Conservation (phyloP, 345 rosid genomes). For the Eucalyptus camaldulensis region DNA sequence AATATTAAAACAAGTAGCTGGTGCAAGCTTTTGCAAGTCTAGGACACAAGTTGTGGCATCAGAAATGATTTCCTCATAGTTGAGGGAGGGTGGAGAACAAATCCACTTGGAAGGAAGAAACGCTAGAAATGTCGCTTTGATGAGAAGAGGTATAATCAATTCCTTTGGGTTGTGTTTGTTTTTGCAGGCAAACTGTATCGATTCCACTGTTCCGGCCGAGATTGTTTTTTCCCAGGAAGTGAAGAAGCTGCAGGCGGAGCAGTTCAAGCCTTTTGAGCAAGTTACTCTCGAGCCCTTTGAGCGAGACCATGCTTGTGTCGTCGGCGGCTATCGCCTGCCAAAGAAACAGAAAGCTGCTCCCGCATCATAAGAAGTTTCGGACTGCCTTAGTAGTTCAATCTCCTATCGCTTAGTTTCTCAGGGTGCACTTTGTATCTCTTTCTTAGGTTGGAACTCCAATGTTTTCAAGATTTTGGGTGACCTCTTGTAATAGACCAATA, state of each 20-base stretch:
- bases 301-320: conserved; percentile 95
- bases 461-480: neutral
- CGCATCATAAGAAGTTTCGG: neutral
- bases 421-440: neutral
- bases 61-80: neutral
- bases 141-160: neutral
- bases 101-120: neutral
- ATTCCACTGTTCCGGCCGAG: conserved; percentile 83
- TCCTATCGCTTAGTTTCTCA: neutral
- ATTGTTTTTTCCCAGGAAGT: conserved; percentile 81
- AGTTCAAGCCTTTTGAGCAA: conserved; percentile 83
- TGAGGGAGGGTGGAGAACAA: neutral
- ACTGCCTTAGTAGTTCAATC: neutral
- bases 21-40: neutral
- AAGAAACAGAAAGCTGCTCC: conserved; percentile 58
- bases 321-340: conserved; percentile 78
- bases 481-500: neutral
- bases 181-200: conserved; percentile 83
- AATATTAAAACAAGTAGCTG: neutral
- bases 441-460: neutral
- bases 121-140: neutral
- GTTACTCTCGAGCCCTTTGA: conserved; percentile 94
- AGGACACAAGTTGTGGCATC: neutral
- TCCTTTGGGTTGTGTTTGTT: neutral
- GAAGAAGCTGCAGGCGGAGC: conserved; percentile 72